Percentiles rank a stretch among this genome's conserved stretches.
phyloP scores from a whole-genome alignment of 2,329 filamentous ascomycete genomes.

The Huntiella decipiens region DNA sequence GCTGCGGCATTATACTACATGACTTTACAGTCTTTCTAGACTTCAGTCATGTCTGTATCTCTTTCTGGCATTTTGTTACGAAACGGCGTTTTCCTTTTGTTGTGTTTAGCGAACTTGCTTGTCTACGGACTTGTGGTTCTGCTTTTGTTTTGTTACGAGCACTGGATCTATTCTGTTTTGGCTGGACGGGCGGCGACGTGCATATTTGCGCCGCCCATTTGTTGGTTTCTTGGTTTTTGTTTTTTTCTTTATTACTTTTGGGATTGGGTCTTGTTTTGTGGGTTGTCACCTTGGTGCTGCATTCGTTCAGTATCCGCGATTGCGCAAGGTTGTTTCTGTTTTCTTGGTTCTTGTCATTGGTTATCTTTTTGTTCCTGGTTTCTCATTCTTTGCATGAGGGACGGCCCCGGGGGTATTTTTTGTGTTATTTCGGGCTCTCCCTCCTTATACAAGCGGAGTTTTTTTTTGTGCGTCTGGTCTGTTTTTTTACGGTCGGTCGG shows the following conservation, averaged over 20 bases:
- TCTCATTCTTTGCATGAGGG: slow-evolving; percentile 6
- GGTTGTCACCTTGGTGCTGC: too few relatives aligned
- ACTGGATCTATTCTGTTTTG: neutral
- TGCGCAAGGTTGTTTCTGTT: too few relatives aligned
- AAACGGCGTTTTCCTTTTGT: slow-evolving; percentile 8
- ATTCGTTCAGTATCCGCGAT: too few relatives aligned
- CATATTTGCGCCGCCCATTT: neutral
- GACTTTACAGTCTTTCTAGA: too few relatives aligned
- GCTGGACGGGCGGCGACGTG: too few relatives aligned
- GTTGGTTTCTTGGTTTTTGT: neutral
- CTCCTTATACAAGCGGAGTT: slow-evolving; percentile 9
- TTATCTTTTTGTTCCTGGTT: slow-evolving; percentile 1
- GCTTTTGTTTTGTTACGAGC: neutral
- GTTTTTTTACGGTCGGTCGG: too few relatives aligned
- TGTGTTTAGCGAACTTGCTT: neutral
- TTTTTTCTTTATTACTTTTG: too few relatives aligned
- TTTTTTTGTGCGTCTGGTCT: neutral
- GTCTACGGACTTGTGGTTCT: neutral
- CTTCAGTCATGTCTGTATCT: too few relatives aligned
- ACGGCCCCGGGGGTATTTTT: neutral
- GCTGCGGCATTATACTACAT: too few relatives aligned
- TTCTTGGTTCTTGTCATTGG: too few relatives aligned
- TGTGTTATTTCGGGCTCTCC: slow-evolving; percentile 5
- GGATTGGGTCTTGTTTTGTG: too few relatives aligned
- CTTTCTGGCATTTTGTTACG: neutral